Evolutionary conservation across 1,139 yeast species (phyloP), one percentile per base, ranked within the genome.

Genomic region (Sporopachydermia cereana): DNA sequence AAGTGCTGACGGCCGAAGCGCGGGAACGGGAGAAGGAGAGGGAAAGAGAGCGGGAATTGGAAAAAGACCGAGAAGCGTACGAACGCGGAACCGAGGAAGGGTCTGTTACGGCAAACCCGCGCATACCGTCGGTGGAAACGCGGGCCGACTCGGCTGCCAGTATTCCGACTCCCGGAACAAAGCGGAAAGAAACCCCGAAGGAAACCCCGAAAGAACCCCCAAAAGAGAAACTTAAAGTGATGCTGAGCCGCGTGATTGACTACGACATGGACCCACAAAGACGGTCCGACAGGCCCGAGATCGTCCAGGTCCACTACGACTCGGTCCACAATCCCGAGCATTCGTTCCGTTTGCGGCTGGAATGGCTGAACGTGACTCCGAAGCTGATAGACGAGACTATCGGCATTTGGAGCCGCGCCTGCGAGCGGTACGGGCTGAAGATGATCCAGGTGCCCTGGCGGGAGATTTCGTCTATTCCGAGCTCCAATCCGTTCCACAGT

Each of bases 361-460:
- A 91, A 60, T 93, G 99, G 98, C 66, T 91, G 34, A 85, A 84
- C 49, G 80, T 95, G 0, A 86, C 97, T 0, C 84, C 95, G 1
- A 84, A 82, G 56, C 72, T 91, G 44, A 80, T 93, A 47, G 98
- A 93, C 53, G 96, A 91, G 54, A 70, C 86, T n/a, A 73, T 93
- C 25, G 79, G 73, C 39, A 76, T 76, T 45, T 82, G 96, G 84
- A 76, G 88, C 0, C 71, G 96, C 48, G 67, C 81, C 41, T 86
- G 95, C 54, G 95, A 85, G 50, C 63, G 93, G 45, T 88, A 85
- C 58, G 98, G 97, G 0, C 68, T 89, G 52, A 77, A 76, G 48
- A 66, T 93, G 45, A 94, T 86, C n/a, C 97, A 91, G 57, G 79
- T 91, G 0, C 97, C 97, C 0, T 84, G 95, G 80, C 79, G 77